Evolutionary conservation across 2,329 filamentous ascomycete species (phyloP), one percentile per base, ranked within the genome.

Genomic region (Xylaria polymorpha): DNA sequence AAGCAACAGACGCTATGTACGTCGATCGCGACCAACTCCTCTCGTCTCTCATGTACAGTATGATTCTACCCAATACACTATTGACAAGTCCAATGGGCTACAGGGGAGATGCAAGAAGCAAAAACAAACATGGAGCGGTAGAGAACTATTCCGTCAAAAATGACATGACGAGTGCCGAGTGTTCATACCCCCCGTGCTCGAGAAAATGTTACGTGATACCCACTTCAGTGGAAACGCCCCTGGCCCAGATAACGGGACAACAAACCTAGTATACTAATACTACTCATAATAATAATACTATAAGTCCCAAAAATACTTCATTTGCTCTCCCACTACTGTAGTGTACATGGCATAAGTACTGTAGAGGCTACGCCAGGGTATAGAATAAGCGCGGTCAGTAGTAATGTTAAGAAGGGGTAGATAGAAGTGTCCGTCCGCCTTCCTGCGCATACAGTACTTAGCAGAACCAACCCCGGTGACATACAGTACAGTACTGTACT

Each of bases 151-250:
- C 12, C 43, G 41, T 64, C 39, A 56, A 59, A 59, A 66, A 56
- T 64, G 22, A 46, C 56, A 69, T 71, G 66, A 68, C 66, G 66
- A 69, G 60, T 61, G 62, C 55, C 61, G 59, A 71, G 64, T 56
- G 48, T 56, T 46, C 25, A 37, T 44, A 25, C 32, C 59, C 48
- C 25, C 37, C 46, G 39, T 32, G 29, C 64, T 66, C 41, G 12
- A 50, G 37, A 61, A 61, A 56, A 32, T 43, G 51, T 35, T 68
- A 66, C 62, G 68, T 60, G 61, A 67, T 68, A 68, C 58, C 66
- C 66, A 71, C 69, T 51, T 20, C 41, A 35, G 53, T 66, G 59
- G 59, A 50, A 53, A 68, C 58, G 37, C 62, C 61, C 61, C 61
- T 46, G 48, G 66, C 37, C 50, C 7, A 51, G 62, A 60, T 64